These are phyloP conservation scores for Candida vartiovaarae DNA, from an alignment of 805 yeast genomes.

Conservation along the genomic window DNA sequence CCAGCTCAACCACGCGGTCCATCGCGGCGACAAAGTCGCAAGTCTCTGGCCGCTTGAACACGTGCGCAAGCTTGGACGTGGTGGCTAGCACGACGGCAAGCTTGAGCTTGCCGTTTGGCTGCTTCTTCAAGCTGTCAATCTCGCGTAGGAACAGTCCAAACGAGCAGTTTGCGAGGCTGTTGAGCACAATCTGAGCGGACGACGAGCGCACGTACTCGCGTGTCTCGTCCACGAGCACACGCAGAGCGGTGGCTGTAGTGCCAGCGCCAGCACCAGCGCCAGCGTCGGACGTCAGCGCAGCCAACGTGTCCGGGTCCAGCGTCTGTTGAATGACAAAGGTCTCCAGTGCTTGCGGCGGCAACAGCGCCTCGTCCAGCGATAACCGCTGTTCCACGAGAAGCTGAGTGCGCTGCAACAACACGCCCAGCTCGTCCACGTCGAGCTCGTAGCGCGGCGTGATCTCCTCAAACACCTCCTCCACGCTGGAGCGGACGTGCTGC, in stretches of 20 bases:
- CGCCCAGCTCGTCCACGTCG: conserved; percentile 51
- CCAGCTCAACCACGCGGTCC: conserved; percentile 55
- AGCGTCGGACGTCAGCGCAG: conserved; percentile 22
- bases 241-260: conserved; percentile 19
- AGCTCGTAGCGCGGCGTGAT: conserved; percentile 71
- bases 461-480: conserved; percentile 51
- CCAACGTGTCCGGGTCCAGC: conserved; percentile 34
- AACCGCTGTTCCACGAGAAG: conserved; percentile 34
- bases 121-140: conserved; percentile 6
- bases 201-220: conserved; percentile 35
- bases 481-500: conserved; percentile 45
- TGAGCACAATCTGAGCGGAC: conserved; percentile 26
- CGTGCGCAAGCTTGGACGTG: conserved; percentile 56
- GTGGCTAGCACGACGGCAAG: conserved; percentile 69
- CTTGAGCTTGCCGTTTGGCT: conserved; percentile 30
- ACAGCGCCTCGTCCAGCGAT: conserved; percentile 33
- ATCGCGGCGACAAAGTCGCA: conserved; percentile 37
- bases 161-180: conserved; percentile 28
- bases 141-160: conserved; percentile 11
- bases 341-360: conserved; percentile 49
- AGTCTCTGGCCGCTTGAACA: conserved; percentile 33
- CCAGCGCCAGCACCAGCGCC: background rate
- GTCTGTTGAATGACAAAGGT: conserved; percentile 50
- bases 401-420: conserved; percentile 33
- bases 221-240: conserved; percentile 35